Evolutionary conservation across 805 yeast genomes (phyloP).

Genomic region (Cyberlindnera xylosilytica): DNA sequence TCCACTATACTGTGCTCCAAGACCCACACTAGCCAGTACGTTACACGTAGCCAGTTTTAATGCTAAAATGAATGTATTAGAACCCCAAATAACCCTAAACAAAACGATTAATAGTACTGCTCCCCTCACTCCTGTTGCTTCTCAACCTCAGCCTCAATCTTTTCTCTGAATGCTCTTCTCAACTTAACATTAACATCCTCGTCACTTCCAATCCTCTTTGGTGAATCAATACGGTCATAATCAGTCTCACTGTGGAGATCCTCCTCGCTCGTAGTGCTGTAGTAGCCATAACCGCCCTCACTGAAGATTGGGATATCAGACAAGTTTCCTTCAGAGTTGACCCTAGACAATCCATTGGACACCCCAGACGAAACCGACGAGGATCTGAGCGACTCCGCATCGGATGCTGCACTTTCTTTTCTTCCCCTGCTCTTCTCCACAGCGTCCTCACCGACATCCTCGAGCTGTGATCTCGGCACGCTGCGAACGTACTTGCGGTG

Average conservation of each 20-base stretch:
- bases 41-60: too few species aligned
- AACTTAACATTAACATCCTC: constrained; percentile 4
- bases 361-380: constrained; percentile 32
- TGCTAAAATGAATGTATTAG: too few species aligned
- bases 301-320: constrained; percentile 62
- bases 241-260: constrained; percentile 1
- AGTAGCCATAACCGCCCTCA: constrained; percentile 21
- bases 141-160: constrained; percentile 1
- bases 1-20: too few species aligned
- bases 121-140: too few species aligned
- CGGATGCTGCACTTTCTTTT: background rate
- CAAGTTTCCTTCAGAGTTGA: constrained; percentile 58
- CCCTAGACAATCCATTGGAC: constrained; percentile 60
- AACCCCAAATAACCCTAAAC: too few species aligned
- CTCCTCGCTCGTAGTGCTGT: constrained; percentile 1
- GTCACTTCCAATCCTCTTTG: background rate
- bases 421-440: constrained; percentile 32
- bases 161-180: constrained; percentile 10
- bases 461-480: background rate
- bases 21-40: too few species aligned
- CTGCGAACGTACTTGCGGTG: constrained; percentile 17
- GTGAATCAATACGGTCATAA: constrained; percentile 1
- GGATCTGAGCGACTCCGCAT: constrained; percentile 14
- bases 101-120: too few species aligned
- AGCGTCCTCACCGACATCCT: constrained; percentile 2